Base-by-base conservation (phyloP, 1,284 basidiomycete species). In the Malassezia arunalokei region DNA sequence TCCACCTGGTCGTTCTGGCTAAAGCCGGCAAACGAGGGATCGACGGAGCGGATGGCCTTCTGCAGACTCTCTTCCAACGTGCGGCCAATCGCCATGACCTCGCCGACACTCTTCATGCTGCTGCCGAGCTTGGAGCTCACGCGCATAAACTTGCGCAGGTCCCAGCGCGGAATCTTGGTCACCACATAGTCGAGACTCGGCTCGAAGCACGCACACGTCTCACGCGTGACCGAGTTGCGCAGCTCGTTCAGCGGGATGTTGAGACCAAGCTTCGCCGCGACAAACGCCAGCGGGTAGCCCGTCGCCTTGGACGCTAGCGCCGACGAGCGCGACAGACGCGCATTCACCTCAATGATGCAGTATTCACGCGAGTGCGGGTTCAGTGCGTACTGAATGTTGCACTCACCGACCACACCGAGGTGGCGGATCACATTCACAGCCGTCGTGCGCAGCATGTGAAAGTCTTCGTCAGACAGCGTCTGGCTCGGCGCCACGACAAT, bases 281-380 rank as follows among this genome's bases (percentile, higher is more conserved):
- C 96, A 79, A 94, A 98, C 3, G 94, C 92, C 42, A 98, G 80
- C 4, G 92, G 94, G 75, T 96, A 98, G 14, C 94, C 92, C 14
- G 92, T 98, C 0, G 94, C 92, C 76, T 98, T 98, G 51, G 91
- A 96, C 14, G 94, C 92, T 32, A 98, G 81, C 5, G 94, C 92
- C 37, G 92, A 96, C 2, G 92, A 96, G 65, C 94, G 86, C 12
- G 92, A 96, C 14, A 98, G 81, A 78, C 92, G 88, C n/a, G 92
- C 94, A 71, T 98, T 96, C 73, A 96, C 92, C 79, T 98, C 92
- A 74, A 98, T 96, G 71, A 98, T 95, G 75, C 91, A 96, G 76
- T 96, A 98, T 74, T 96, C 88, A 71, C 87, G 85, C 20, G 88
- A 94, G 47, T 79, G 80, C 0, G 94, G 92, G 76, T 96, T 95